phyloP scores from a whole-genome alignment of 2,329 filamentous ascomycete genomes.

The Aspergillus texensis region DNA sequence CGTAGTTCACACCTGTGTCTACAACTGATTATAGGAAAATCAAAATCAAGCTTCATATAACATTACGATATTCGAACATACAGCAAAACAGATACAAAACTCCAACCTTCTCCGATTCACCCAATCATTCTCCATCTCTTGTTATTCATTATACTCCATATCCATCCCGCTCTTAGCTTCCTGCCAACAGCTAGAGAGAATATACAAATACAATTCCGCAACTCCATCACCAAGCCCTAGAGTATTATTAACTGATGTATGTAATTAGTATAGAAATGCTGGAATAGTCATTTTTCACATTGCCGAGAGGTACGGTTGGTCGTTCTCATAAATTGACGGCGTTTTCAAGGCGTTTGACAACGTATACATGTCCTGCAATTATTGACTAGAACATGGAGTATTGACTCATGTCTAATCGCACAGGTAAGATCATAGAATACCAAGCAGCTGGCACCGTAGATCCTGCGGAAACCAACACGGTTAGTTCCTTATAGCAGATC shows the following conservation, averaged over 20 bases:
- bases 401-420: neutral
- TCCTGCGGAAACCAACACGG: neutral
- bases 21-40: neutral
- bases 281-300: neutral
- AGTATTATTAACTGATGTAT: neutral
- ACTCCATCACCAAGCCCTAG: neutral
- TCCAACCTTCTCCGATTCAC: neutral
- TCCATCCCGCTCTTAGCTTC: neutral
- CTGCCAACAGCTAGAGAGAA: neutral
- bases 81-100: conserved; percentile 2
- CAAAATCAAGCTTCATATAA: neutral
- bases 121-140: neutral
- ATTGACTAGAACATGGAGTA: neutral
- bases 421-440: neutral
- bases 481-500: neutral
- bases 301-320: neutral
- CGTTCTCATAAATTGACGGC: neutral
- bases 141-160: neutral
- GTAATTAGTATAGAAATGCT: neutral
- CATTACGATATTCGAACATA: conserved; percentile 2
- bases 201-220: neutral
- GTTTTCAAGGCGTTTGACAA: neutral
- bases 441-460: neutral
- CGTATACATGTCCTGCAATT: neutral
- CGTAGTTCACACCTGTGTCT: neutral